A percentile compares a stretch with the other conserved stretches of the same genome.
These are phyloP conservation scores for Cryptosporidium felis DNA, from an alignment of 169 alveolate genomes.

Conservation along the genomic window DNA sequence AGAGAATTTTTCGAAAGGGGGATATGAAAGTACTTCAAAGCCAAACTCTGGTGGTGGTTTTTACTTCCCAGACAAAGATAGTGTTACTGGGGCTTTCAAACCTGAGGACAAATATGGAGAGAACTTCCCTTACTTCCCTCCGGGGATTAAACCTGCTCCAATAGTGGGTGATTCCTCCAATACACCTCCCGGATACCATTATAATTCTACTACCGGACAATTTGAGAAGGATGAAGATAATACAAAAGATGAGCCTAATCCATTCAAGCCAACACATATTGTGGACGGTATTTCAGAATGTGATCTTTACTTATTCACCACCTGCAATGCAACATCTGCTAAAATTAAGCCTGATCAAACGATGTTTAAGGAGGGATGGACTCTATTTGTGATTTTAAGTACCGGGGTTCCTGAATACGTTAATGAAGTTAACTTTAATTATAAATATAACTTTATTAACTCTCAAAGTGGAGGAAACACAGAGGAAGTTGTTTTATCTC, in stretches of 20 bases:
- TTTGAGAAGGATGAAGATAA: not conserved
- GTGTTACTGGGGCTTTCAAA: not conserved
- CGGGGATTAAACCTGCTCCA: constrained; percentile 30
- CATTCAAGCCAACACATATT: constrained; percentile 31
- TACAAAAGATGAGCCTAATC: not conserved
- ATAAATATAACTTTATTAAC: constrained; percentile 14
- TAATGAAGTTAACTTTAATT: not conserved
- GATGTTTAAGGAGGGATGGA: not conserved
- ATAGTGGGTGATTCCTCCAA: not conserved
- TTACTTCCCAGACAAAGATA: constrained; percentile 14
- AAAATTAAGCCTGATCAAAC: not conserved
- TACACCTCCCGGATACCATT: not conserved
- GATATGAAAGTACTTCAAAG: constrained; percentile 1
- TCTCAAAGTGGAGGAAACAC: not conserved
- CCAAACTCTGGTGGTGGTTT: not conserved
- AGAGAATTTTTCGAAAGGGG: constrained; percentile 8
- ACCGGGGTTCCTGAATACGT: constrained; percentile 28
- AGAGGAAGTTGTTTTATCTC: not conserved
- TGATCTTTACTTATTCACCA: constrained; percentile 19
- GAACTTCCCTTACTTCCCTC: constrained; percentile 1
- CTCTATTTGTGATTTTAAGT: constrained; percentile 36
- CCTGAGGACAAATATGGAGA: constrained; percentile 34
- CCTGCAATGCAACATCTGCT: constrained; percentile 63
- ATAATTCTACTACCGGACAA: constrained; percentile 16
- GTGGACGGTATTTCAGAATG: constrained; percentile 39